phyloP scores from a whole-genome alignment of 441 rosid species.

The Croton laevigatus region DNA sequence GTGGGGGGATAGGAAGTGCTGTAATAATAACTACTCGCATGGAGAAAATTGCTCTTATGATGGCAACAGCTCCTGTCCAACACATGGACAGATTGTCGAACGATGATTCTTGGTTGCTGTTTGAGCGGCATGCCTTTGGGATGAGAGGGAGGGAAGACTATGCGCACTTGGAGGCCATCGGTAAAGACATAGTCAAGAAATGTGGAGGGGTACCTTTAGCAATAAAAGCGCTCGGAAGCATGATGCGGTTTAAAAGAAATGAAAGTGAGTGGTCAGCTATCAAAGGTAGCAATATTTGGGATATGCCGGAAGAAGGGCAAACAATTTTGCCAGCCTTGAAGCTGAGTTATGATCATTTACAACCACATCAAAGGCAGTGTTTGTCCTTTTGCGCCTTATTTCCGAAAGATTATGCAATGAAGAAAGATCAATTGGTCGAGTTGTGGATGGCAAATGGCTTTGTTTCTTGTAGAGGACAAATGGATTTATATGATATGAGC shows the following conservation, averaged over 20 bases:
- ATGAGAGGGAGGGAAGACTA: background rate
- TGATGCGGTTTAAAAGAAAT: constrained; percentile 6
- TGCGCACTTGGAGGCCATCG: background rate
- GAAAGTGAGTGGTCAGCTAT: constrained; percentile 11
- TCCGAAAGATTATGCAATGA: background rate
- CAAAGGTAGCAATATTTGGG: constrained; percentile 9
- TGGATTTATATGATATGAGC: constrained; percentile 14
- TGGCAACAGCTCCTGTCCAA: constrained; percentile 6
- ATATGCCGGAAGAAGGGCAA: constrained; percentile 2
- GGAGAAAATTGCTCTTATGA: constrained; percentile 10
- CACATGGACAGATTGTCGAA: background rate
- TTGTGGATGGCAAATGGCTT: constrained; percentile 18
- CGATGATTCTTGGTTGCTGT: background rate
- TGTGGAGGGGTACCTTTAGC: constrained; percentile 30
- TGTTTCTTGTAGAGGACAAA: background rate
- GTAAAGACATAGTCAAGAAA: constrained; percentile 22
- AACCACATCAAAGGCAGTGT: constrained; percentile 4
- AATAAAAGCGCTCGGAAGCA: constrained; percentile 27
- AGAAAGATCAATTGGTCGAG: background rate
- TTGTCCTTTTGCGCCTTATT: constrained; percentile 7
- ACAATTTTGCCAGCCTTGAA: constrained; percentile 4
- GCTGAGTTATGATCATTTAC: constrained; percentile 11
- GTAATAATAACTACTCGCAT: constrained; percentile 22
- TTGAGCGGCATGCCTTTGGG: constrained; percentile 3
- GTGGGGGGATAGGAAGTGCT: constrained; percentile 6